Evolutionary conservation across 305 asterid species (phyloP).

Genomic region (Solanum hybrid): DNA sequence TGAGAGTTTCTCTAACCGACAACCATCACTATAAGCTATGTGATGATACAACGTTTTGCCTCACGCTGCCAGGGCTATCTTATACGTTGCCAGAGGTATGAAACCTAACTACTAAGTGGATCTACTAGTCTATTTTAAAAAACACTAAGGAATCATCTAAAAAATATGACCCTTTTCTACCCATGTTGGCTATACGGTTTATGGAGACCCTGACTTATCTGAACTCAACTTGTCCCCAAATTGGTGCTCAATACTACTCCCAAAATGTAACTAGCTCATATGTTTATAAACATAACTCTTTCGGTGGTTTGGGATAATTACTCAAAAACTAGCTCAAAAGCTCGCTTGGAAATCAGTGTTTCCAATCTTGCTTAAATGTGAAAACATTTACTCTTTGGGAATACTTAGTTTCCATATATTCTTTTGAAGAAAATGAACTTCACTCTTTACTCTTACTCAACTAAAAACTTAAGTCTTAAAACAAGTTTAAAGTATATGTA

Average conservation of each 20-base stretch:
- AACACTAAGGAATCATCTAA: too few relatives aligned
- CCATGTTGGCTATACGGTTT: too few relatives aligned
- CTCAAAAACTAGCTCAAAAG: not conserved
- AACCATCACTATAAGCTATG: not conserved
- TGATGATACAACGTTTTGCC: not conserved
- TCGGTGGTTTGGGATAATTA: too few relatives aligned
- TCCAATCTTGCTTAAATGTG: not conserved
- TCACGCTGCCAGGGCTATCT: too few relatives aligned
- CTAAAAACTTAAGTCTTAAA: not conserved
- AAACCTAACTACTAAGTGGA: not conserved
- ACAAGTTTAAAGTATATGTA: not conserved
- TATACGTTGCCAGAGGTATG: not conserved
- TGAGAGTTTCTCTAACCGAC: not conserved
- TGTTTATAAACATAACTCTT: too few relatives aligned
- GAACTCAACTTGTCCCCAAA: too few relatives aligned
- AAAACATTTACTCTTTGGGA: not conserved
- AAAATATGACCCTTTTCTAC: too few relatives aligned
- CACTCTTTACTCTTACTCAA: not conserved
- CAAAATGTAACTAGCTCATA: too few relatives aligned
- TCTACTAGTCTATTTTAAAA: not conserved
- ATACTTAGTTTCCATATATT: not conserved
- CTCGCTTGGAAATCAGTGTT: not conserved
- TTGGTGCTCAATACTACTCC: too few relatives aligned
- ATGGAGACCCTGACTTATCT: too few relatives aligned
- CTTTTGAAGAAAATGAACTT: not conserved